phyloP scores from a whole-genome alignment of 306 rosid species.

The Sicyos baderoa region DNA sequence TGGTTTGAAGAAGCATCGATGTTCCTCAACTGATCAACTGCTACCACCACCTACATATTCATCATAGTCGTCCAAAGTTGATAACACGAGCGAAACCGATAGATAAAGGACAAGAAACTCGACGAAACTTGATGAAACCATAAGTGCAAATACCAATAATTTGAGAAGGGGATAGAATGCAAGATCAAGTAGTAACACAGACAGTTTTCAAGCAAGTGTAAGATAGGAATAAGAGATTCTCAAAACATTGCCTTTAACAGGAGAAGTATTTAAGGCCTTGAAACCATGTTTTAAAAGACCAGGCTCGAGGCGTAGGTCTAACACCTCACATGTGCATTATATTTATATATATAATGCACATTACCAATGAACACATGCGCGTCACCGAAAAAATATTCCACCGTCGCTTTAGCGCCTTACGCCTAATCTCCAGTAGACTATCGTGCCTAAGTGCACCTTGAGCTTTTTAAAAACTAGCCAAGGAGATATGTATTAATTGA shows the following conservation, averaged over 20 bases:
- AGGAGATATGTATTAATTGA: not conserved
- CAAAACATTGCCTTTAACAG: not conserved
- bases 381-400: no score
- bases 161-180: not conserved
- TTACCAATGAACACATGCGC: no score
- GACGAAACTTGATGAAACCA: not conserved
- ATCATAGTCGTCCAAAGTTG: conserved; percentile 3
- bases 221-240: conserved; percentile 1
- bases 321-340: no score
- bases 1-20: conserved; percentile 42
- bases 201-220: not conserved
- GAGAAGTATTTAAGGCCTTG: not conserved
- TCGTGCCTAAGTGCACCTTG: no score
- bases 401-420: no score
- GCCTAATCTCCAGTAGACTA: no score
- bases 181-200: not conserved
- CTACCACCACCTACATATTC: conserved; percentile 41
- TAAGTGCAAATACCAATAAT: not conserved
- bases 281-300: no score
- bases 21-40: conserved; percentile 40
- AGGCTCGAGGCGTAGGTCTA: no score
- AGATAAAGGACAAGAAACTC: no score
- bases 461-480: no score
- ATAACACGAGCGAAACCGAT: not conserved
- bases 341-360: no score